These are phyloP conservation scores for Candida railenensis DNA, from an alignment of 805 yeast genomes.

Conservation along the genomic window DNA sequence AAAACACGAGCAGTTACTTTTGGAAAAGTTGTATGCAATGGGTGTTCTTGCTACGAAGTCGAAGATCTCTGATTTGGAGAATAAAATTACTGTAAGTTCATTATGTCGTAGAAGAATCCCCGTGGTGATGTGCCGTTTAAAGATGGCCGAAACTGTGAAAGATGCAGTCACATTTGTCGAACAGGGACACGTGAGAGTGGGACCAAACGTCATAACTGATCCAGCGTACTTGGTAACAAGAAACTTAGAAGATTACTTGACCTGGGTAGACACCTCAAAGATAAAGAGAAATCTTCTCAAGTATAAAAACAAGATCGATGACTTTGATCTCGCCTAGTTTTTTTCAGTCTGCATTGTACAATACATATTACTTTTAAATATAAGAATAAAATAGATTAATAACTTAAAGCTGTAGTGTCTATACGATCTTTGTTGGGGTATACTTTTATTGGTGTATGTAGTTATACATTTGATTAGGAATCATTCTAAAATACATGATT, in stretches of 20 bases:
- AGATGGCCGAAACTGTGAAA: conserved; percentile 85
- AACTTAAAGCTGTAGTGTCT: neutral
- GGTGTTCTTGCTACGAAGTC: conserved; percentile 87
- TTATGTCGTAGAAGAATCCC: conserved; percentile 89
- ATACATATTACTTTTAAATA: neutral
- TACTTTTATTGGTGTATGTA: neutral
- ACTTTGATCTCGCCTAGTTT: conserved; percentile 51
- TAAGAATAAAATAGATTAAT: neutral
- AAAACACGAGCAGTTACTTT: conserved; percentile 81
- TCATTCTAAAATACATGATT: neutral
- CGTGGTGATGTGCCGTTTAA: conserved; percentile 89
- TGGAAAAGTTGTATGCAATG: conserved; percentile 86
- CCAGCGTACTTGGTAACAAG: conserved; percentile 93
- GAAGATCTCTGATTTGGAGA: conserved; percentile 89
- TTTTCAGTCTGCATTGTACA: neutral
- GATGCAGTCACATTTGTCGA: conserved; percentile 93
- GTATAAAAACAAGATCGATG: conserved; percentile 73
- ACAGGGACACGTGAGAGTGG: conserved; percentile 97
- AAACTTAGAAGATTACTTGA: conserved; percentile 91
- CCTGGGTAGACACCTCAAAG: conserved; percentile 97
- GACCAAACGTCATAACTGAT: conserved; percentile 93
- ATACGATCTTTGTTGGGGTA: too few relatives aligned
- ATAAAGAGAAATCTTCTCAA: conserved; percentile 85
- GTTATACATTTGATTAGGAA: neutral
- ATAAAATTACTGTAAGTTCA: conserved; percentile 88